phyloP scores from a whole-genome alignment of 129 eudicot species.

The Pittosporum tobira region DNA sequence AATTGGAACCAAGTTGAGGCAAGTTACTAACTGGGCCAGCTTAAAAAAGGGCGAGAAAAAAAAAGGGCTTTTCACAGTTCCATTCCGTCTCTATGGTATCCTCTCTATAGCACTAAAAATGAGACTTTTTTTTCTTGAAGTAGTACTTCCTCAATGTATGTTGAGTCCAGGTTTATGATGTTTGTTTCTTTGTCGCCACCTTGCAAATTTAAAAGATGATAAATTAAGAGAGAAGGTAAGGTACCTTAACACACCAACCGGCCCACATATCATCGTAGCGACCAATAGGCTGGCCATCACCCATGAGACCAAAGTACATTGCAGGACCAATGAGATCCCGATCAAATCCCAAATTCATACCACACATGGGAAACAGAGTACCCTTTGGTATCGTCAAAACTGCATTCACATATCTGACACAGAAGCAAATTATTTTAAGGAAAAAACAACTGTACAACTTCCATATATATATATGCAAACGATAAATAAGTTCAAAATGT shows the following conservation, averaged over 20 bases:
- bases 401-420: conserved; percentile 62
- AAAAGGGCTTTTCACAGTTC: too few relatives aligned
- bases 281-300: conserved; percentile 70
- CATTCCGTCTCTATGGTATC: too few relatives aligned
- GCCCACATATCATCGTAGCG: conserved; percentile 83
- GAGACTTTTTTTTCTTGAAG: too few relatives aligned
- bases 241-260: conserved; percentile 66
- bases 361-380: conserved; percentile 72
- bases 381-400: conserved; percentile 64
- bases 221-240: background rate
- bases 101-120: too few relatives aligned
- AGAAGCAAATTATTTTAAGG: background rate
- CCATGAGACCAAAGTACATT: conserved; percentile 81
- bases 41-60: too few relatives aligned
- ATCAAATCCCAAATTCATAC: conserved; percentile 69
- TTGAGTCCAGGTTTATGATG: background rate
- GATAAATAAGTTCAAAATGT: background rate
- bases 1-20: too few relatives aligned
- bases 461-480: background rate
- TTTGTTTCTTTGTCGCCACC: too few relatives aligned
- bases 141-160: background rate
- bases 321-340: conserved; percentile 70
- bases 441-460: background rate
- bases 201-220: background rate
- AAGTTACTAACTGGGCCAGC: too few relatives aligned